Conservation (phyloP, 2,329 filamentous ascomycete species). For the Xylariaceae sp. region DNA sequence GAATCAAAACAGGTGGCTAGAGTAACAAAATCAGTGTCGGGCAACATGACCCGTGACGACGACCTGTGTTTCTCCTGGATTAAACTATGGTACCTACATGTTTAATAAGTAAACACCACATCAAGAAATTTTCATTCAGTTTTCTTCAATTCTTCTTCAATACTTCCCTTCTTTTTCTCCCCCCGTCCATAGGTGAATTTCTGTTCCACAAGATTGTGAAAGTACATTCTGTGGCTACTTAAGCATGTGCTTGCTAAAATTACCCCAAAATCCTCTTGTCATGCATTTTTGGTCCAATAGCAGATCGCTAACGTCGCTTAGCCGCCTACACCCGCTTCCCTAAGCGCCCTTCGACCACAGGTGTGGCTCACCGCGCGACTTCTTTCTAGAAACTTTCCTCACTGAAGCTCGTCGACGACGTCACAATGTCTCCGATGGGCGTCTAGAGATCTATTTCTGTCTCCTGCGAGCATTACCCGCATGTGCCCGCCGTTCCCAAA, state of each 20-base stretch:
- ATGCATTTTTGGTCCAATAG: conserved; percentile 17
- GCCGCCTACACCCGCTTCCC: conserved; percentile 21
- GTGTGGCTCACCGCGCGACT: conserved; percentile 16
- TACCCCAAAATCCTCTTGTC: not conserved
- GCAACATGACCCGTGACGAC: conserved; percentile 4
- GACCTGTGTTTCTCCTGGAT: conserved; percentile 3
- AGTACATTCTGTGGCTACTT: not conserved
- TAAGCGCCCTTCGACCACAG: conserved; percentile 24
- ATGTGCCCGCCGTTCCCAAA: conserved; percentile 17
- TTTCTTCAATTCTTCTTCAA: not conserved
- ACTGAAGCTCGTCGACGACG: conserved; percentile 13
- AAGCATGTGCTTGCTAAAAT: conserved; percentile 3
- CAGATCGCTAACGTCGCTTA: conserved; percentile 19
- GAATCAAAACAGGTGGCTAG: conserved; percentile 3
- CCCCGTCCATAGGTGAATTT: not conserved
- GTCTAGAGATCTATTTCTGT: conserved; percentile 19
- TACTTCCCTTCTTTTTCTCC: not conserved
- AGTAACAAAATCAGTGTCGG: conserved; percentile 2
- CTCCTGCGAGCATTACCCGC: conserved; percentile 21
- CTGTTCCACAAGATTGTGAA: not conserved
- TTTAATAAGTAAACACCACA: not conserved
- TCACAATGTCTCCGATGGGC: conserved; percentile 18
- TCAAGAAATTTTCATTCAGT: not conserved
- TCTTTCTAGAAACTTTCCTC: conserved; percentile 26
- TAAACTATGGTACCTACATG: not conserved